phyloP scores from a whole-genome alignment of 2,329 filamentous ascomycete species.

The Exophiala spinifera region DNA sequence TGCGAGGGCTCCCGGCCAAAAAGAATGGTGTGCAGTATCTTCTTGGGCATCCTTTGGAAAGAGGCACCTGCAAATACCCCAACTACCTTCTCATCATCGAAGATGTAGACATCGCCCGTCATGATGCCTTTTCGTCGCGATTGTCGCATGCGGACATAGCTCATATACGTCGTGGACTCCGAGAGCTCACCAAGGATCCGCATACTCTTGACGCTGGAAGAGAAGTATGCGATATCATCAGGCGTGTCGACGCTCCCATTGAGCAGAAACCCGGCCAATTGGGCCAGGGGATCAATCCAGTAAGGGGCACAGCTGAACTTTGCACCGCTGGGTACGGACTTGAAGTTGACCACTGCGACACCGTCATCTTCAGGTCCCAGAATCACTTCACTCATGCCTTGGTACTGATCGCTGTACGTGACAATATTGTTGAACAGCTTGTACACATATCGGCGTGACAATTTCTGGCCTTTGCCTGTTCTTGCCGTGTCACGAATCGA shows the following conservation, averaged over 20 bases:
- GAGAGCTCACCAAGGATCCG: conserved; percentile 24
- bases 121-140: conserved; percentile 1
- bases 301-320: conserved; percentile 30
- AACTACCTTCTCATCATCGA: too few relatives aligned
- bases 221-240: too few relatives aligned
- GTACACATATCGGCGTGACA: conserved; percentile 31
- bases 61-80: too few relatives aligned
- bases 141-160: conserved; percentile 36
- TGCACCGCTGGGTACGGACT: conserved; percentile 15
- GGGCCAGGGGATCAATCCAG: conserved; percentile 37
- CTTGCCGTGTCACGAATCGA: conserved; percentile 18
- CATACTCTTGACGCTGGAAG: too few relatives aligned
- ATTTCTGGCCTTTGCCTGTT: background rate
- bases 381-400: conserved; percentile 35
- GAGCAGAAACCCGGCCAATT: conserved; percentile 39
- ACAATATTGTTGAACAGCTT: conserved; percentile 34
- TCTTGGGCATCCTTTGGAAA: too few relatives aligned
- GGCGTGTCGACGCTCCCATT: conserved; percentile 35
- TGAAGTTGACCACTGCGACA: conserved; percentile 31
- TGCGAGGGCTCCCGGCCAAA: too few relatives aligned
- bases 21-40: too few relatives aligned
- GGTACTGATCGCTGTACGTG: conserved; percentile 33
- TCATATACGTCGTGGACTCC: too few relatives aligned
- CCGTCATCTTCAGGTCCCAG: conserved; percentile 34
- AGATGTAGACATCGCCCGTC: conserved; percentile 57